Evolutionary conservation across 208 protist genomes (phyloP).

Genomic region (Angomonas ambiguus): DNA sequence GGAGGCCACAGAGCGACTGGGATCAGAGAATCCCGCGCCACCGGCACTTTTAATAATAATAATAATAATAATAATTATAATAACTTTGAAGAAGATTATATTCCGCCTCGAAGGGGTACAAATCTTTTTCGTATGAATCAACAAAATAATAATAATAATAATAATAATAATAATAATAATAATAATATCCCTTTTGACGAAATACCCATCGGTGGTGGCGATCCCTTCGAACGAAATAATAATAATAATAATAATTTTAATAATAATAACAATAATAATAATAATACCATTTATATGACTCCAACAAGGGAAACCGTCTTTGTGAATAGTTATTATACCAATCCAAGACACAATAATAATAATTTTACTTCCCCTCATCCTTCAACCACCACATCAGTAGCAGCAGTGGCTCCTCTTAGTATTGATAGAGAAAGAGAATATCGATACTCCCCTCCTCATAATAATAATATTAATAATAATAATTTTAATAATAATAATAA

Average conservation of each 20-base stretch:
- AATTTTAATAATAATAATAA: conserved; percentile 11
- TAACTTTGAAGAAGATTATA: too few relatives aligned
- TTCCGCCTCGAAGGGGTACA: too few relatives aligned
- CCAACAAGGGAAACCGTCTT: not conserved
- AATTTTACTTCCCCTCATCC: too few relatives aligned
- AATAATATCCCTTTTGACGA: not conserved
- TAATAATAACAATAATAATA: conserved; percentile 1
- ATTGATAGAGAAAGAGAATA: too few relatives aligned
- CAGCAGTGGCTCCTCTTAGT: too few relatives aligned
- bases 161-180: conserved; percentile 12
- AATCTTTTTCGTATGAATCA: too few relatives aligned
- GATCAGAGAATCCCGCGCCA: too few relatives aligned
- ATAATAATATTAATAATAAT: conserved; percentile 2
- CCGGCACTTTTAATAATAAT: too few relatives aligned
- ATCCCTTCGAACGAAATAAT: too few relatives aligned
- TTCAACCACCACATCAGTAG: too few relatives aligned
- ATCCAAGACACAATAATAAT: not conserved
- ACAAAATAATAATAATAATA: not conserved
- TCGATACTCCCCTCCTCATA: not conserved
- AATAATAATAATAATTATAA: too few relatives aligned
- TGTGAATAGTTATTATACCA: not conserved
- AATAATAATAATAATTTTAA: conserved; percentile 1
- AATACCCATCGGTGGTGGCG: not conserved
- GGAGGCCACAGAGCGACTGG: too few relatives aligned
- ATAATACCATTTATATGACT: not conserved